Evolutionary conservation across 1,139 yeast genomes (phyloP).

Genomic region (Blastobotrys petasosporus): DNA sequence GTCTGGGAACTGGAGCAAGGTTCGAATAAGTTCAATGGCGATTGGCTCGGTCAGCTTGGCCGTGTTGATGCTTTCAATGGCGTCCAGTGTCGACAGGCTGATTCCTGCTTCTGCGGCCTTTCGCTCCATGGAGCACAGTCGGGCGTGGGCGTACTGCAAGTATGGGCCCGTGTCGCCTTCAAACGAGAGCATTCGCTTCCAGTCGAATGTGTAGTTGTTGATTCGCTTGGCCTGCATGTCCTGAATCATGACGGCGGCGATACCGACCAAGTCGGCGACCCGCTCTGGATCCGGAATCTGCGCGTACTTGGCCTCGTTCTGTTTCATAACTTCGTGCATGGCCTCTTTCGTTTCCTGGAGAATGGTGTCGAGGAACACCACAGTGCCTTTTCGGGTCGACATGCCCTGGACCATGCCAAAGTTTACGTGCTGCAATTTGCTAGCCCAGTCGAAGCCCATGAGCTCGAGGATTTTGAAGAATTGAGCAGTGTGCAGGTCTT

Average conservation of each 20-base stretch:
- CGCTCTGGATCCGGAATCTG: slow-evolving; percentile 93
- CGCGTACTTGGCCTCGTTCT: slow-evolving; percentile 83
- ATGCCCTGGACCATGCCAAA: slow-evolving; percentile 98
- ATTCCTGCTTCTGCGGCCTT: slow-evolving; percentile 46
- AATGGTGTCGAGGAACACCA: slow-evolving; percentile 90
- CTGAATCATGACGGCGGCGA: slow-evolving; percentile 97
- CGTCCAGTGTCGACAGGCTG: slow-evolving; percentile 14
- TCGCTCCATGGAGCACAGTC: slow-evolving; percentile 92
- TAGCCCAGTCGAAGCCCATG: slow-evolving; percentile 89
- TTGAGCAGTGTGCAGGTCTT: slow-evolving; percentile 90
- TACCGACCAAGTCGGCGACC: slow-evolving; percentile 93
- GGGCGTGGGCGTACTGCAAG: slow-evolving; percentile 96
- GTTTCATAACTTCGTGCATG: slow-evolving; percentile 97
- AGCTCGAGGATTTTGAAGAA: slow-evolving; percentile 91
- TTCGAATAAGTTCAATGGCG: slow-evolving; percentile 67
- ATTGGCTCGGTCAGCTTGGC: slow-evolving; percentile 69
- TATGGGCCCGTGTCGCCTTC: slow-evolving; percentile 99
- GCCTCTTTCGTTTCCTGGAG: slow-evolving; percentile 90
- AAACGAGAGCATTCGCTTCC: slow-evolving; percentile 97
- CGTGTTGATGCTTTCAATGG: slow-evolving; percentile 48
- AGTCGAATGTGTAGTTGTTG: slow-evolving; percentile 92
- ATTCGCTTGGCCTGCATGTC: slow-evolving; percentile 98
- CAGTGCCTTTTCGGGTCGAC: slow-evolving; percentile 98
- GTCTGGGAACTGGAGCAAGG: slow-evolving; percentile 89
- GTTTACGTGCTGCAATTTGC: slow-evolving; percentile 71